phyloP scores from a whole-genome alignment of 345 rosid genomes.

The Rhizophora mangle region DNA sequence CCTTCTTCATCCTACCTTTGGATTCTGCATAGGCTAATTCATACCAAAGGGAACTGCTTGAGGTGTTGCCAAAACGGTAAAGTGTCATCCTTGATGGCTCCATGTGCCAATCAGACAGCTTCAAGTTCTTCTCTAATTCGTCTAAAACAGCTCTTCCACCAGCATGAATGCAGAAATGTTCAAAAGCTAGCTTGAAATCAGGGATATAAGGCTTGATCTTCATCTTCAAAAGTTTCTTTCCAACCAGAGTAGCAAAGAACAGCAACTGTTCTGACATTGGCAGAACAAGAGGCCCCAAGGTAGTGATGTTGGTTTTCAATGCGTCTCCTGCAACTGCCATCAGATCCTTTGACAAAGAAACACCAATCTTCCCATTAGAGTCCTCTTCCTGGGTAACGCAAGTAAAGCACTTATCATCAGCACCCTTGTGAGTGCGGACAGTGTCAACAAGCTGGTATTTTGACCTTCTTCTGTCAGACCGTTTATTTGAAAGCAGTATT shows the following conservation, averaged over 20 bases:
- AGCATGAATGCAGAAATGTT: conserved; percentile 71
- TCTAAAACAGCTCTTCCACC: conserved; percentile 68
- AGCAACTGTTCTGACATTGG: conserved; percentile 54
- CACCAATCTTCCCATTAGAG: conserved; percentile 30
- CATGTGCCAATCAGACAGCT: conserved; percentile 57
- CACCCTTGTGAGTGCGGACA: conserved; percentile 55
- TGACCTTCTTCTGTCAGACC: conserved; percentile 22
- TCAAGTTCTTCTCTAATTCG: conserved; percentile 59
- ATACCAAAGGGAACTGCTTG: conserved; percentile 74
- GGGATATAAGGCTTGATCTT: conserved; percentile 59
- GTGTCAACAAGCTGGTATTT: conserved; percentile 57
- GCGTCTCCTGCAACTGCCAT: conserved; percentile 62
- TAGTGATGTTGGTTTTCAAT: conserved; percentile 57
- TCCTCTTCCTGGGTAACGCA: conserved; percentile 60
- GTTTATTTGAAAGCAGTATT: conserved; percentile 19
- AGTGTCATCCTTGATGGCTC: conserved; percentile 82
- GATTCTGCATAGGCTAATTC: conserved; percentile 66
- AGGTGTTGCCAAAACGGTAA: conserved; percentile 64
- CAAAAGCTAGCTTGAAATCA: conserved; percentile 66
- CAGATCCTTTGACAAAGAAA: conserved; percentile 55
- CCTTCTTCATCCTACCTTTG: conserved; percentile 60
- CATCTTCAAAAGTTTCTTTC: conserved; percentile 40
- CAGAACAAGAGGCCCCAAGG: conserved; percentile 63
- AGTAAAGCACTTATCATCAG: conserved; percentile 45
- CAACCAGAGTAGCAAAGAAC: conserved; percentile 37